phyloP scores from a whole-genome alignment of 805 yeast genomes.

The Starmerella gropengiesseri region DNA sequence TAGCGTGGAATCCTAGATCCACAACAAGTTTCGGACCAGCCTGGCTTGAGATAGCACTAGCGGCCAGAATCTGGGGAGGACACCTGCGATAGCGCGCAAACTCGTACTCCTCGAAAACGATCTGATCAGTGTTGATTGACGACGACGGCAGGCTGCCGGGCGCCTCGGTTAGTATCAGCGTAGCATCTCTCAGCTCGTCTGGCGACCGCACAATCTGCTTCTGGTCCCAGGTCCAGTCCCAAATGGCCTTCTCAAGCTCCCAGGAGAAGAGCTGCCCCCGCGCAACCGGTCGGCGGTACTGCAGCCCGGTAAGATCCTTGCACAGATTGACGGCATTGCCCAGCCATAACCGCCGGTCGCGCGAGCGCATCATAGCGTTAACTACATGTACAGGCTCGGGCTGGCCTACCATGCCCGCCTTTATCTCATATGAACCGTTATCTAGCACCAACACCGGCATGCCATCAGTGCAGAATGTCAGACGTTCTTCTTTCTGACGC shows the following conservation, averaged over 20 bases:
- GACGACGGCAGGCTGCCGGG: slow-evolving; percentile 74
- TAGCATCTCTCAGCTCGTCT: slow-evolving; percentile 39
- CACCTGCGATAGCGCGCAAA: slow-evolving; percentile 60
- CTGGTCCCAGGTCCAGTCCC: slow-evolving; percentile 66
- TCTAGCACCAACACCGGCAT: slow-evolving; percentile 50
- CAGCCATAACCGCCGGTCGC: slow-evolving; percentile 59
- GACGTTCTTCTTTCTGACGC: background rate
- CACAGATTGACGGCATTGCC: slow-evolving; percentile 60
- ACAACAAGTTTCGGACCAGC: slow-evolving; percentile 64
- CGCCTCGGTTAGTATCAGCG: slow-evolving; percentile 64
- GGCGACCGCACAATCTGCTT: slow-evolving; percentile 9
- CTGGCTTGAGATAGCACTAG: slow-evolving; percentile 16
- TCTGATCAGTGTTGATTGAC: slow-evolving; percentile 78
- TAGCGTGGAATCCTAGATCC: slow-evolving; percentile 80
- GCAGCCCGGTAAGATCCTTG: slow-evolving; percentile 62
- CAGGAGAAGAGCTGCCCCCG: slow-evolving; percentile 82
- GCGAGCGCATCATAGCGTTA: slow-evolving; percentile 63
- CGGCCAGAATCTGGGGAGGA: slow-evolving; percentile 28
- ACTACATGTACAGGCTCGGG: slow-evolving; percentile 42
- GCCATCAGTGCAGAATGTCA: background rate
- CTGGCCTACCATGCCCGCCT: slow-evolving; percentile 41
- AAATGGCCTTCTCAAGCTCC: slow-evolving; percentile 78
- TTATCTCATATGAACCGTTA: slow-evolving; percentile 80
- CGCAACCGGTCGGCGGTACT: slow-evolving; percentile 71
- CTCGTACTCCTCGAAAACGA: slow-evolving; percentile 87